Evolutionary conservation across 345 rosid genomes (phyloP).

Genomic region (Eucalyptus shirleyi): DNA sequence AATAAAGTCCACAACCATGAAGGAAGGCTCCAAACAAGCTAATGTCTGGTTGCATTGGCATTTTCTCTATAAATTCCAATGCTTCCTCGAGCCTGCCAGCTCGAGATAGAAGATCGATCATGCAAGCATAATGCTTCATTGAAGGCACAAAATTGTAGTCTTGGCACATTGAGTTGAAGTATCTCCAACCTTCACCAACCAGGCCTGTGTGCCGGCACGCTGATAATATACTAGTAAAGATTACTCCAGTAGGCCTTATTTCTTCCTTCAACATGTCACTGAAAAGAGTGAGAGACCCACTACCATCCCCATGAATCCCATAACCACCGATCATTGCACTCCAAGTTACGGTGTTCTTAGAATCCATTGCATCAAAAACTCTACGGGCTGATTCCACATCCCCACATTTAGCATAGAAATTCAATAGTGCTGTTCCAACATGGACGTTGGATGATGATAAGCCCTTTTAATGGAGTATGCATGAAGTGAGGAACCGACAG

Average conservation of each 20-base stretch:
- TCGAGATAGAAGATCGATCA: constrained; percentile 81
- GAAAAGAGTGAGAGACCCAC: constrained; percentile 40
- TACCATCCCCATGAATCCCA: constrained; percentile 50
- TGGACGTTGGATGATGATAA: constrained; percentile 42
- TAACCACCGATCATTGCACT: constrained; percentile 84
- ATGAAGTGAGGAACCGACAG: constrained; percentile 60
- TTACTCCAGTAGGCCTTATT: constrained; percentile 46
- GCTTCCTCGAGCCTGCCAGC: constrained; percentile 88
- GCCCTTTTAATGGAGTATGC: constrained; percentile 41
- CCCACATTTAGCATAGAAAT: constrained; percentile 82
- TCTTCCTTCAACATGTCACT: constrained; percentile 46
- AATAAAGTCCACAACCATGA: constrained; percentile 79
- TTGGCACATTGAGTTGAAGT: constrained; percentile 45
- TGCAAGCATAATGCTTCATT: constrained; percentile 63
- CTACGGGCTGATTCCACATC: constrained; percentile 50
- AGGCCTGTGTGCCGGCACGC: constrained; percentile 75
- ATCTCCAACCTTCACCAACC: constrained; percentile 66
- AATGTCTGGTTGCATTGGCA: constrained; percentile 57
- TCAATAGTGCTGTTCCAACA: constrained; percentile 73
- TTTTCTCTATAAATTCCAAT: constrained; percentile 44
- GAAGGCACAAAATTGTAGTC: constrained; percentile 57
- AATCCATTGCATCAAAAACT: constrained; percentile 41
- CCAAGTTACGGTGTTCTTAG: constrained; percentile 59
- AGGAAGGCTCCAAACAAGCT: constrained; percentile 69
- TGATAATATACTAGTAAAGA: constrained; percentile 64